These are phyloP conservation scores for Neopestalotiopsis clavispora DNA, from an alignment of 2,329 filamentous ascomycete genomes.

Conservation along the genomic window DNA sequence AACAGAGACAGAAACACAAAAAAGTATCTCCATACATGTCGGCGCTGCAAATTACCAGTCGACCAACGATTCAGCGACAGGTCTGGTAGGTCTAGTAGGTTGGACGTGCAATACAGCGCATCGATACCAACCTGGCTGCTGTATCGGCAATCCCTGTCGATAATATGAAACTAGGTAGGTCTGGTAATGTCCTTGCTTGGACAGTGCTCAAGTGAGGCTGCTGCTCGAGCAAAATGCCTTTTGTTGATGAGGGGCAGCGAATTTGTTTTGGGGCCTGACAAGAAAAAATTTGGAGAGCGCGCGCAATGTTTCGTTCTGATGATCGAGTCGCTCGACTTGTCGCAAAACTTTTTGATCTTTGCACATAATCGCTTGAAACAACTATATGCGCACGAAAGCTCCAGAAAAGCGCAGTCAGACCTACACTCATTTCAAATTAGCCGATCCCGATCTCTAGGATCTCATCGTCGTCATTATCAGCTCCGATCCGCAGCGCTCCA, in stretches of 20 bases:
- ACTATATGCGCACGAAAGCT: neutral
- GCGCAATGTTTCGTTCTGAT: neutral
- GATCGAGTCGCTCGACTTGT: neutral
- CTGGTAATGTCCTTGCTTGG: conserved; percentile 1
- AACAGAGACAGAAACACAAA: neutral
- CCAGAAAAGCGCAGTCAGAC: neutral
- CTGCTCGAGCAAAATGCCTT: neutral
- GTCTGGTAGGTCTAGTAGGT: neutral
- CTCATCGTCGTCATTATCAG: neutral
- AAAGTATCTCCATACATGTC: neutral
- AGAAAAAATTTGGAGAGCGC: neutral
- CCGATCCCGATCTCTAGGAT: neutral
- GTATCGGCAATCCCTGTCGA: conserved; percentile 6
- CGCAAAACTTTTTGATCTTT: neutral
- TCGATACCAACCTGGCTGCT: neutral
- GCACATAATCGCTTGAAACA: neutral
- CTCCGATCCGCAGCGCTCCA: neutral
- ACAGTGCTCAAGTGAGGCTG: conserved; percentile 14
- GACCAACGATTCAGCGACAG: neutral
- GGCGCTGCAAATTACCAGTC: neutral
- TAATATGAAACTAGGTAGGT: conserved; percentile 13
- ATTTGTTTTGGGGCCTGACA: neutral
- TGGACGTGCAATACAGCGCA: neutral
- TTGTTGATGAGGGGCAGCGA: conserved; percentile 14
- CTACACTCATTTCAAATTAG: neutral